Base-by-base conservation (phyloP, 768 basidiomycete species). In the Lyophyllum atratum region DNA sequence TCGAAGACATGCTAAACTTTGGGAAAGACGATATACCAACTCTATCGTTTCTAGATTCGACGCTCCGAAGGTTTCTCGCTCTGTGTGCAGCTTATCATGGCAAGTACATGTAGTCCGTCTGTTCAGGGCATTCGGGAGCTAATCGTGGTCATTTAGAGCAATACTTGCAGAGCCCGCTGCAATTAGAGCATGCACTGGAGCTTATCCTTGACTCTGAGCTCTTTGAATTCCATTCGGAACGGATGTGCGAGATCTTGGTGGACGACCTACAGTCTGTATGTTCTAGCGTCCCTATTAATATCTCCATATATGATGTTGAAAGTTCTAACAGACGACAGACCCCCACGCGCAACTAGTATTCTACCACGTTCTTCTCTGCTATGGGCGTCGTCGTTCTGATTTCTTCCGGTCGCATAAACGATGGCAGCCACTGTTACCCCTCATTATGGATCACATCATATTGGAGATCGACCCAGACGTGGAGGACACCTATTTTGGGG, bases 11-110 rank as follows among this genome's bases (percentile, higher is more conserved):
- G 39, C 70, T 96, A 26, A 77, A 78, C 46, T 71, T 95, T 8
- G 86, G 89, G 1, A 80, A 79, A 34, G 80, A 86, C 59, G 81
- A 85, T 49, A 67, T 78, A 1, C 80, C 83, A 24, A 90, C 89
- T 0, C 77, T 98, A 19, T 81, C 81, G 3, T 76, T 85, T 55
- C 80, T 98, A 7, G 96, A 98, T 70, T 82, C 86, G 25, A 84
- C 92, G 0, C 70, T 97, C 50, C 79, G 84, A 65, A 84, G 90
- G 60, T 96, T 88, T 70, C 73, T 94, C 55, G 79, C 85, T 2
- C 78, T 97, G 44, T 92, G 92, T 64, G 83, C 92, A 24, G 83
- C 86, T 26, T 95, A 95, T 72, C 95, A 97, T 70, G 91, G 95
- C 89, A 67, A 64, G 86, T 73, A 51, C 17, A 21, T 33, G 9